A percentile compares a stretch with the other conserved stretches of the same genome.
Conservation (phyloP, 2,329 filamentous ascomycete genomes). For the Talaromyces marneffei region DNA sequence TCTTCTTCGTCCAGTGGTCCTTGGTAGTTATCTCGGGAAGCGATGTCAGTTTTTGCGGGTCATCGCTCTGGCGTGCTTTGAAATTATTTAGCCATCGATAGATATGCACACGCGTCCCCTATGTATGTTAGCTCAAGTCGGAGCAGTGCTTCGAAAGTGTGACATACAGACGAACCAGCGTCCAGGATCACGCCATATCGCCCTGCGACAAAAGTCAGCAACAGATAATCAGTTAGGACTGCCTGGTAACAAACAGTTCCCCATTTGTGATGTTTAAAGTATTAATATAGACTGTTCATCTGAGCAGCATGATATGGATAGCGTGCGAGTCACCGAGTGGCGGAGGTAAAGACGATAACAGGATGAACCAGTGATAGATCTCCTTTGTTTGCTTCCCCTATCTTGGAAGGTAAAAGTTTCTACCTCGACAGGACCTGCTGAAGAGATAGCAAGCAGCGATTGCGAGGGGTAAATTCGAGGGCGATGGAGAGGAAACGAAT, state of each 20-base stretch:
- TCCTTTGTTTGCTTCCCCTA: not conserved
- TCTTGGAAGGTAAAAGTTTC: not conserved
- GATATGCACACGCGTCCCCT: slow-evolving; percentile 85
- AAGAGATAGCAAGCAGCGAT: not conserved
- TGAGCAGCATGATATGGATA: slow-evolving; percentile 27
- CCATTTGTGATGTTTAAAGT: slow-evolving; percentile 29
- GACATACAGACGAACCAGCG: slow-evolving; percentile 77
- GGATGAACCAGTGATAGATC: not conserved
- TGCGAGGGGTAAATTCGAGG: not conserved
- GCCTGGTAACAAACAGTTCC: slow-evolving; percentile 34
- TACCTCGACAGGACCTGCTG: not conserved
- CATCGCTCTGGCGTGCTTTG: slow-evolving; percentile 58
- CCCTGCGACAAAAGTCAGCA: slow-evolving; percentile 35
- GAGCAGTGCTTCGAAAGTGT: not conserved
- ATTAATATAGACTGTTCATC: slow-evolving; percentile 15
- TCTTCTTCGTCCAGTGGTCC: slow-evolving; percentile 87
- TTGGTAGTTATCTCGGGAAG: slow-evolving; percentile 79
- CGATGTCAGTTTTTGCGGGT: slow-evolving; percentile 55
- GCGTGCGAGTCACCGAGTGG: not conserved
- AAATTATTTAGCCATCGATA: slow-evolving; percentile 85
- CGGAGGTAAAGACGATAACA: not conserved
- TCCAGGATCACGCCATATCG: slow-evolving; percentile 92
- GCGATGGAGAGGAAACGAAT: not conserved
- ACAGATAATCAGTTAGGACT: not conserved
- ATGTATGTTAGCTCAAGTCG: slow-evolving; percentile 1